Evolutionary conservation across 2,329 filamentous ascomycete species (phyloP).

Genomic region (Fusarium cicatricum): DNA sequence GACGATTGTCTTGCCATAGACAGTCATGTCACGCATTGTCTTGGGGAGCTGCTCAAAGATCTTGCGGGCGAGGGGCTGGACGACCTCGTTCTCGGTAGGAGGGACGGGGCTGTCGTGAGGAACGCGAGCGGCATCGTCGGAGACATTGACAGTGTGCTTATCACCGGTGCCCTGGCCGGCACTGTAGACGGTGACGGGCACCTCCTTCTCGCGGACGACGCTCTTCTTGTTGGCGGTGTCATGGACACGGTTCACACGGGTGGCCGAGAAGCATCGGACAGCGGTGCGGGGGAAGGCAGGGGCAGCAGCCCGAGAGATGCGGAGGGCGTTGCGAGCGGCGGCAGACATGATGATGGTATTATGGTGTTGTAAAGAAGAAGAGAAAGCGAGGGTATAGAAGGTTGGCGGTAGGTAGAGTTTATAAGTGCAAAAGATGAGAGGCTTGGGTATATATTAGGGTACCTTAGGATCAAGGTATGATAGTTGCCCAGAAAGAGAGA

Average conservation of each 20-base stretch:
- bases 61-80: slow-evolving; percentile 61
- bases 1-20: slow-evolving; percentile 75
- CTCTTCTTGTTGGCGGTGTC: slow-evolving; percentile 58
- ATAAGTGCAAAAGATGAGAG: not conserved
- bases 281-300: slow-evolving; percentile 38
- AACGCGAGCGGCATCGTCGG: slow-evolving; percentile 51
- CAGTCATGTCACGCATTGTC: slow-evolving; percentile 73
- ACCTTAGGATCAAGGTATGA: not conserved
- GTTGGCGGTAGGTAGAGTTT: not conserved
- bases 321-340: slow-evolving; percentile 47
- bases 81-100: slow-evolving; percentile 55
- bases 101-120: slow-evolving; percentile 52
- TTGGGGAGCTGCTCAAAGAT: slow-evolving; percentile 66
- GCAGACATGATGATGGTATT: slow-evolving; percentile 46
- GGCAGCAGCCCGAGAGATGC: slow-evolving; percentile 45
- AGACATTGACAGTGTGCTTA: slow-evolving; percentile 64
- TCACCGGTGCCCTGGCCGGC: slow-evolving; percentile 56
- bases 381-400: slow-evolving; percentile 7
- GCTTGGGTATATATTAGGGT: slow-evolving; percentile 17
- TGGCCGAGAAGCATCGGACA: slow-evolving; percentile 47
- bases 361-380: slow-evolving; percentile 15
- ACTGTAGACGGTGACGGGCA: slow-evolving; percentile 64
- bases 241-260: slow-evolving; percentile 44
- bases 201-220: slow-evolving; percentile 64
- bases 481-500: slow-evolving; percentile 13